A percentile compares a stretch with the other conserved stretches of the same genome.
Conservation (phyloP, 495 filamentous ascomycete genomes). For the Diplogelasinospora grovesii region DNA sequence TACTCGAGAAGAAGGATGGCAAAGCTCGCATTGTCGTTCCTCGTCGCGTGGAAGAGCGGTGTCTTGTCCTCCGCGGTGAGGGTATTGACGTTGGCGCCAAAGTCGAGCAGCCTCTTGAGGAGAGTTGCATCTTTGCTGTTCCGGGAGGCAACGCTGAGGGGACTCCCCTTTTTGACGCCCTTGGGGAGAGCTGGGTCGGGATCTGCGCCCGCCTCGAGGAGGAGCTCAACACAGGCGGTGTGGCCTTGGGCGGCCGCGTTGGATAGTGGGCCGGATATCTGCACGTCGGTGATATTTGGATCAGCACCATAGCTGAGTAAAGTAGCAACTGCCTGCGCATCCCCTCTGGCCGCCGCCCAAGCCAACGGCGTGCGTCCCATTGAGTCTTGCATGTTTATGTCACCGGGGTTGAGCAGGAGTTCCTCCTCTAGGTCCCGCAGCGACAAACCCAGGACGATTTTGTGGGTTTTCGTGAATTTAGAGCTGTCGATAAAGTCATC, state of each 20-base stretch:
- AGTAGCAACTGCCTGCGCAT: conserved; percentile 2
- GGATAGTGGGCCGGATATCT: conserved; percentile 1
- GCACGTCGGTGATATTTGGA: conserved; percentile 8
- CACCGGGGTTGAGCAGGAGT: conserved; percentile 1
- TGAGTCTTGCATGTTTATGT: not conserved
- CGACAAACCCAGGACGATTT: no score
- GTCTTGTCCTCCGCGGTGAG: conserved; percentile 6
- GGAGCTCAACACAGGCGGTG: conserved; percentile 6
- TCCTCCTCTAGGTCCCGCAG: conserved; percentile 1
- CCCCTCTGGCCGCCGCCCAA: conserved; percentile 7
- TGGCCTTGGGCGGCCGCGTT: conserved; percentile 6
- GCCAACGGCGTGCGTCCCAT: conserved; percentile 6
- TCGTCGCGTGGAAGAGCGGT: conserved; percentile 5
- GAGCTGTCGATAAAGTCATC: no score
- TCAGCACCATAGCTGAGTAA: conserved; percentile 11
- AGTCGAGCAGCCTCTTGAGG: conserved; percentile 9
- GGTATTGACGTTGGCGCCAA: conserved; percentile 6
- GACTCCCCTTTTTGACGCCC: conserved; percentile 4
- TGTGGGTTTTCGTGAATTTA: no score
- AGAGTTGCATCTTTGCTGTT: conserved; percentile 7
- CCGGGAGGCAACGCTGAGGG: conserved; percentile 12
- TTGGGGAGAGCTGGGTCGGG: conserved; percentile 5
- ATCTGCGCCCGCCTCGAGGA: conserved; percentile 9
- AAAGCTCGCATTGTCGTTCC: conserved; percentile 5
- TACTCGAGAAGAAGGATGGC: conserved; percentile 12